Conservation (phyloP, 768 basidiomycete species). For the Cantharellus anzutake region DNA sequence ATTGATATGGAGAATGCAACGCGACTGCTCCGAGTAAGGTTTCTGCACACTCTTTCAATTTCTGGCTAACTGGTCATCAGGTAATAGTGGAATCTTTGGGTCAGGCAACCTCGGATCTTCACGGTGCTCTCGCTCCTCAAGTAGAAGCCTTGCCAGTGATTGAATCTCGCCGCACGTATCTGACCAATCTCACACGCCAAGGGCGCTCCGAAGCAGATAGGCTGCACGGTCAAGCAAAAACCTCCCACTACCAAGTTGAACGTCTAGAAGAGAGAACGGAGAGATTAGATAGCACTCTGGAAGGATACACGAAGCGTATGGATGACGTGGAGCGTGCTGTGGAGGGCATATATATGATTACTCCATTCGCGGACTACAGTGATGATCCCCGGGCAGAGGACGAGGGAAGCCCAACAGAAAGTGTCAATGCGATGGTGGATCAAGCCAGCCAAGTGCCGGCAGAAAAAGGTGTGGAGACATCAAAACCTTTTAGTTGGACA, state of each 20-base stretch:
- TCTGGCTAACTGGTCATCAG: neutral
- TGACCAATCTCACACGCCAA: neutral
- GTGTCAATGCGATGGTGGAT: too few species aligned
- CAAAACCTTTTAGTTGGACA: too few species aligned
- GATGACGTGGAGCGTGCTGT: neutral
- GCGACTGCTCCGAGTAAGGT: neutral
- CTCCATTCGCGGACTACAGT: neutral
- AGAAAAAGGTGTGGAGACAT: too few species aligned
- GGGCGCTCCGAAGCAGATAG: neutral
- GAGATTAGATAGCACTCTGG: neutral
- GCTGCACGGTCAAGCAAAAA: neutral
- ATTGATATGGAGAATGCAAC: neutral
- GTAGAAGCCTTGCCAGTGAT: neutral
- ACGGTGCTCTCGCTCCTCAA: neutral
- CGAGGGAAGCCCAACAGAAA: neutral
- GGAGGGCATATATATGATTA: neutral
- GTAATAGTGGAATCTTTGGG: neutral
- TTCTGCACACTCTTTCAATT: neutral
- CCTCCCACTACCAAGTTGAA: neutral
- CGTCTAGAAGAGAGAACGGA: neutral
- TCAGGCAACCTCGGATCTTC: neutral
- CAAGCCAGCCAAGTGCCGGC: too few species aligned
- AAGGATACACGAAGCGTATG: conserved; percentile 1
- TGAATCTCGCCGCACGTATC: neutral
- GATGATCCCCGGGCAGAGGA: neutral